A percentile compares a stretch with the other conserved stretches of the same genome.
Conservation (phyloP, 257 asterid species). For the Nicotiana knightiana region DNA sequence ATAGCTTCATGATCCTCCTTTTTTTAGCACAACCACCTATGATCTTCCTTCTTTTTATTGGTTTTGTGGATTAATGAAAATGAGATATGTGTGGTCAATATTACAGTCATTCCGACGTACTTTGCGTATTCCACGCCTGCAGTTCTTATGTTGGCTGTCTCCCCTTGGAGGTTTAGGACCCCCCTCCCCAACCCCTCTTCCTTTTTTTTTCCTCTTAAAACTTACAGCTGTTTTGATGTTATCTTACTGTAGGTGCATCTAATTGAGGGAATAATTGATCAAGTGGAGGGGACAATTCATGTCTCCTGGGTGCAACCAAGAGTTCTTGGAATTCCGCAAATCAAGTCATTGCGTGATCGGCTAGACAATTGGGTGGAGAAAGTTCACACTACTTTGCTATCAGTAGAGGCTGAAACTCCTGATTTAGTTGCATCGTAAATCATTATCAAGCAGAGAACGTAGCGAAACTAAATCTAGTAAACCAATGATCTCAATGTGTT, state of each 20-base stretch:
- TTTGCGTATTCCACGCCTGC: not conserved
- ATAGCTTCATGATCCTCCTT: not conserved
- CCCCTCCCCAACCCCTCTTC: no score
- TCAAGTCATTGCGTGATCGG: constrained; percentile 78
- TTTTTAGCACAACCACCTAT: not conserved
- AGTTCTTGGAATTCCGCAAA: constrained; percentile 77
- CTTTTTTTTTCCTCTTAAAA: no score
- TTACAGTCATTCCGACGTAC: not conserved
- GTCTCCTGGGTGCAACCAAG: constrained; percentile 98
- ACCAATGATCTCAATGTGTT: no score
- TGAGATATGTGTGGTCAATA: not conserved
- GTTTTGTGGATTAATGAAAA: not conserved
- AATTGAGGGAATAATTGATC: constrained; percentile 90
- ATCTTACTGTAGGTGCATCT: constrained; percentile 64
- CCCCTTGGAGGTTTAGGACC: not conserved
- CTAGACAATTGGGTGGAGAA: constrained; percentile 82
- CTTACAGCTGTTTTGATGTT: not conserved
- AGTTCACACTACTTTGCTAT: constrained; percentile 78
- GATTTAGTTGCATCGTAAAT: constrained; percentile 77
- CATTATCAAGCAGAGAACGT: no score
- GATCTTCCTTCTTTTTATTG: not conserved
- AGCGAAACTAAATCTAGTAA: no score
- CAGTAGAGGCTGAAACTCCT: constrained; percentile 96
- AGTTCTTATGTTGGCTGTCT: not conserved
- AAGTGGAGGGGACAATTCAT: constrained; percentile 82